Conservation (phyloP, 352 stramenopile species). For the Elongisporangium prolatum region DNA sequence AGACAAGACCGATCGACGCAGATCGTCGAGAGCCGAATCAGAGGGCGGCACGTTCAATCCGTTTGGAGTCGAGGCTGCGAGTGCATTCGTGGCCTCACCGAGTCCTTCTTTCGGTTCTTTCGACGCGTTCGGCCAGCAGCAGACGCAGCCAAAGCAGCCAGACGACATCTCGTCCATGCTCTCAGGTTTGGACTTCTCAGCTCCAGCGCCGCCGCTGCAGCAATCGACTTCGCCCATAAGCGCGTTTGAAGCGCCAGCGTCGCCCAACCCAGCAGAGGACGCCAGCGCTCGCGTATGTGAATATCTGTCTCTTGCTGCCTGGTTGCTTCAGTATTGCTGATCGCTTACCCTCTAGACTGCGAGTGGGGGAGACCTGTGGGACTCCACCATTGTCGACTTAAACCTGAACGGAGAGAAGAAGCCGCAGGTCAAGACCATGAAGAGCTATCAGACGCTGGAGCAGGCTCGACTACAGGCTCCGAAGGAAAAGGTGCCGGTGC, state of each 20-base stretch:
- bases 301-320: background rate
- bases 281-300: conserved; percentile 14
- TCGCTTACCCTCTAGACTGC: conserved; percentile 16
- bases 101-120: conserved; percentile 7
- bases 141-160: conserved; percentile 6
- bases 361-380: conserved; percentile 64
- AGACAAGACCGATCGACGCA: background rate
- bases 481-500: conserved; percentile 58
- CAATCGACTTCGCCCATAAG: conserved; percentile 15
- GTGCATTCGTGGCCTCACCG: conserved; percentile 6
- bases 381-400: conserved; percentile 68
- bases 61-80: conserved; percentile 14
- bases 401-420: conserved; percentile 68
- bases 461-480: conserved; percentile 56
- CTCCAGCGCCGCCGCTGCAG: conserved; percentile 28
- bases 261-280: conserved; percentile 24
- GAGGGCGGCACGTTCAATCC: conserved; percentile 13
- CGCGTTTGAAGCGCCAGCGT: conserved; percentile 8
- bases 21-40: conserved; percentile 16
- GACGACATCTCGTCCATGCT: conserved; percentile 78
- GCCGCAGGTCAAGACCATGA: conserved; percentile 30
- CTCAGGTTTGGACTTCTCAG: conserved; percentile 66
- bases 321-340: background rate
- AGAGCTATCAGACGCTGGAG: conserved; percentile 65
- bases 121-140: background rate